Conservation (phyloP, 1,284 basidiomycete genomes). For the Sanghuangporus weigelae region DNA sequence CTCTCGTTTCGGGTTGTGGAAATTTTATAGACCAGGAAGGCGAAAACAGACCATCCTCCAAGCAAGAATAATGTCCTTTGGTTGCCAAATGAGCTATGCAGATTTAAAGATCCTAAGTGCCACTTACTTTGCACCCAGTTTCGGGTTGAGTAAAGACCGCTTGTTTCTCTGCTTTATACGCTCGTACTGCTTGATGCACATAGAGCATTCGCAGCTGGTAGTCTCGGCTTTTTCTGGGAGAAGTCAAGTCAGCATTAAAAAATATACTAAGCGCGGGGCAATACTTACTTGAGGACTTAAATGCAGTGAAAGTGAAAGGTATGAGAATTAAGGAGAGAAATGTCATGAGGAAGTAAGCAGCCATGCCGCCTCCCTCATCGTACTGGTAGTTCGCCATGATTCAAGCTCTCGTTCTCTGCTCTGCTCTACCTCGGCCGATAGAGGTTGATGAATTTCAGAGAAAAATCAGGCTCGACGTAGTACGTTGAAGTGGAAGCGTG, state of each 20-base stretch:
- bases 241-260: neutral
- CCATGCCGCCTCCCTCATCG: conserved; percentile 86
- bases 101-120: conserved; percentile 9
- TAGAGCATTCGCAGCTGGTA: conserved; percentile 60
- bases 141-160: conserved; percentile 40
- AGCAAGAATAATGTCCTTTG: conserved; percentile 51
- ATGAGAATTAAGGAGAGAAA: conserved; percentile 78
- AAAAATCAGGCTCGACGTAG: neutral
- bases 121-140: conserved; percentile 42
- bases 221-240: conserved; percentile 24
- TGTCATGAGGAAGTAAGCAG: conserved; percentile 84
- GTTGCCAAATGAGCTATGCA: neutral
- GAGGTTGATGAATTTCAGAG: neutral
- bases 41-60: conserved; percentile 74
- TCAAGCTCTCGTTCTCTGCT: neutral
- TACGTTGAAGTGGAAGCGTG: neutral
- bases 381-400: conserved; percentile 77
- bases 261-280: neutral
- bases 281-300: conserved; percentile 35
- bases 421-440: conserved; percentile 11
- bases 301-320: conserved; percentile 61
- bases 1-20: conserved; percentile 55
- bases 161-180: conserved; percentile 40
- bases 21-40: conserved; percentile 63
- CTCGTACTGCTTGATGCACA: conserved; percentile 56